Percentiles rank a stretch among this genome's conserved stretches.
Evolutionary conservation across 768 basidiomycete species (phyloP).

Genomic region (Imleria badia): DNA sequence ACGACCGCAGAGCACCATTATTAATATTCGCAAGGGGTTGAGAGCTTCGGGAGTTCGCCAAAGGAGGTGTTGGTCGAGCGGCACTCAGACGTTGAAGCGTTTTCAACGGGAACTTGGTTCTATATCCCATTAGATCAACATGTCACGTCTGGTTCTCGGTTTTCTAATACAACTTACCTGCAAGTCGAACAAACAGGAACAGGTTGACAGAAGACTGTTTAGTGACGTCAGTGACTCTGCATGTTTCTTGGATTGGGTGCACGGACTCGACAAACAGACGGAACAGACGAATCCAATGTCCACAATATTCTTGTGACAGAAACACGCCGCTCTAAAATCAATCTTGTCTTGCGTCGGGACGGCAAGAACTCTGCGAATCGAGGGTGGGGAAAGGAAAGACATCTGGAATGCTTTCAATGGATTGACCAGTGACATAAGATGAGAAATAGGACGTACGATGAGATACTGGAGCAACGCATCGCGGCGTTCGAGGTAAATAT

Average conservation of each 20-base stretch:
- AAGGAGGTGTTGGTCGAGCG: conserved; percentile 44
- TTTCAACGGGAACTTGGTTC: conserved; percentile 94
- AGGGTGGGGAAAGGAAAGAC: conserved; percentile 71
- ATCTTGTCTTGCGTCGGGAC: conserved; percentile 93
- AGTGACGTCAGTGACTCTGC: conserved; percentile 9
- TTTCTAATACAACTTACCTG: conserved; percentile 53
- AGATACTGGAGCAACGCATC: conserved; percentile 92
- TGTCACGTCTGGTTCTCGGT: background rate
- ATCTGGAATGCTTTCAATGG: conserved; percentile 52
- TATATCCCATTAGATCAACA: conserved; percentile 30
- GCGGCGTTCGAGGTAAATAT: conserved; percentile 77
- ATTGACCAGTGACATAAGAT: conserved; percentile 3
- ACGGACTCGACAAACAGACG: conserved; percentile 94
- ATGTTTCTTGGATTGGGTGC: background rate
- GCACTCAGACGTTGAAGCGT: conserved; percentile 81
- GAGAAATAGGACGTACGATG: conserved; percentile 47
- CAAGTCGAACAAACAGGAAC: conserved; percentile 94
- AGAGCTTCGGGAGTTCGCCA: conserved; percentile 28
- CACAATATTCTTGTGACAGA: conserved; percentile 96
- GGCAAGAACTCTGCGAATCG: conserved; percentile 73
- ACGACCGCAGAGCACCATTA: conserved; percentile 27
- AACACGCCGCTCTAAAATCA: conserved; percentile 96
- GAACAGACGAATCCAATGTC: conserved; percentile 98
- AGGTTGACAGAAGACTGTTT: conserved; percentile 87
- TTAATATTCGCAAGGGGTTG: conserved; percentile 36